Base-by-base conservation (phyloP, 2,329 filamentous ascomycete species). In the Aureobasidium pullulans region DNA sequence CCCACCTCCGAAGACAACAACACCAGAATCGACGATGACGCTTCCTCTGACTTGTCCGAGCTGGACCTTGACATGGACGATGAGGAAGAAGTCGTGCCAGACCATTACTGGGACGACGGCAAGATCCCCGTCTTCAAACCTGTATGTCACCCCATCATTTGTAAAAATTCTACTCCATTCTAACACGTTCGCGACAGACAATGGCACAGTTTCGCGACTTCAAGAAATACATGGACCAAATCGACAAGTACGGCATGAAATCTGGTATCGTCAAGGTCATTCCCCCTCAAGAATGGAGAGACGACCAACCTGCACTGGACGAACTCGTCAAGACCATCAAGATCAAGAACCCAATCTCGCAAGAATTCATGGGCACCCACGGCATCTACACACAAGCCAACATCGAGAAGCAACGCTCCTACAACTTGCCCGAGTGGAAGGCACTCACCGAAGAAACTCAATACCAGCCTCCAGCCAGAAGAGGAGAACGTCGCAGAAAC, bases 341-440 rank as follows among this genome's bases (percentile, higher is more conserved):
- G 70, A 92, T 99, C 69, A 93, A 93, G 74, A 95, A 99, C 65
- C 94, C 94, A 3, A 97, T 99, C 71, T 96, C 91, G 70, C 94
- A 99, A 73, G 94, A 99, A 68, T 99, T 99, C 68, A 93, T 95
- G 80, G 94, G 94, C 43, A 90, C 89, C 54, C 90, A 93, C 70
- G 95, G 94, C 60, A 95, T 90, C 60, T 99, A 96, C 71, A 93
- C 93, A 37, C 94, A 99, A 73, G 90, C 94, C 69, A 99, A 99
- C 70, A 92, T 99, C 61, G 86, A 97, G 68, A 95, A 96, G 75
- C 90, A 95, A 71, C 84, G 94, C 71, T 91, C 91, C 13, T 99
- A 99, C 77, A 99, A 96, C 66, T 79, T 99, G 4, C 93, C 93
- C 0, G 92, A 99, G 73, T 99, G 94, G 94, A 90, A 91, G 66